Evolutionary conservation across 805 yeast species (phyloP).

Genomic region (Kockiozyma suomiensis): DNA sequence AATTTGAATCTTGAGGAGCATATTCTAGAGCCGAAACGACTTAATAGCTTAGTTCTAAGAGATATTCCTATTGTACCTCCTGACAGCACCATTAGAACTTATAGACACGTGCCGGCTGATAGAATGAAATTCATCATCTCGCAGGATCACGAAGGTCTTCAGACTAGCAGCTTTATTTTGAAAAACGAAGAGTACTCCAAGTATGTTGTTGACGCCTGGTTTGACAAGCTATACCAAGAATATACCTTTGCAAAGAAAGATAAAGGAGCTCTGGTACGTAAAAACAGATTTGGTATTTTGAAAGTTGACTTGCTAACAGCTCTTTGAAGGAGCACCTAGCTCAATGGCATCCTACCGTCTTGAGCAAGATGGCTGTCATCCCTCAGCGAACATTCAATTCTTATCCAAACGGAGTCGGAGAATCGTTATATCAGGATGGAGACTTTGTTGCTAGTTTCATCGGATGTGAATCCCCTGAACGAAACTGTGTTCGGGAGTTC

Average conservation of each 20-base stretch:
- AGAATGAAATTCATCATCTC: constrained; percentile 64
- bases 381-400: constrained; percentile 60
- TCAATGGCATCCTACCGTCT: constrained; percentile 90
- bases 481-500: constrained; percentile 31
- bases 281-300: not conserved
- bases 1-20: constrained; percentile 62
- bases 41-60: constrained; percentile 64
- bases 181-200: constrained; percentile 65
- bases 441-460: constrained; percentile 39
- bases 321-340: constrained; percentile 56
- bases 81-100: constrained; percentile 67
- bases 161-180: constrained; percentile 71
- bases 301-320: not conserved
- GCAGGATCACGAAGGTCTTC: constrained; percentile 66
- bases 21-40: constrained; percentile 59
- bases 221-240: constrained; percentile 67
- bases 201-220: constrained; percentile 77
- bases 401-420: constrained; percentile 37
- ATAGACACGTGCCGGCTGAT: constrained; percentile 58
- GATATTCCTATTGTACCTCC: constrained; percentile 77
- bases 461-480: constrained; percentile 35
- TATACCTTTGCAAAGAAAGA: constrained; percentile 64
- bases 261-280: constrained; percentile 57
- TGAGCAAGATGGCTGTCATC: constrained; percentile 72
- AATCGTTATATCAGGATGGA: constrained; percentile 38